Percentiles rank a stretch among this genome's conserved stretches.
phyloP scores from a whole-genome alignment of 805 yeast genomes.

The Candida koratica region DNA sequence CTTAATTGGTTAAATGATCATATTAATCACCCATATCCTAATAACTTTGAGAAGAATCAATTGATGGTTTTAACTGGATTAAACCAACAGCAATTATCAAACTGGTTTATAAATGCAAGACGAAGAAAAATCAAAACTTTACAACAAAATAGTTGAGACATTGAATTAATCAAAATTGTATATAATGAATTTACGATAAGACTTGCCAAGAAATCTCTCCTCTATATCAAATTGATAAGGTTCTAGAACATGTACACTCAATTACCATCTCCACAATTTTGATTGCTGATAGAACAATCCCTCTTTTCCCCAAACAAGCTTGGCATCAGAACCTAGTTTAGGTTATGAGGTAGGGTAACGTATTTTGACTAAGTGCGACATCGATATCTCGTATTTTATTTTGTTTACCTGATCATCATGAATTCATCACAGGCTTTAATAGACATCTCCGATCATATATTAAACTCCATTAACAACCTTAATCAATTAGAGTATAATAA shows the following conservation, averaged over 20 bases:
- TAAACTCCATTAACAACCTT: constrained; percentile 31
- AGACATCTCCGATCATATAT: constrained; percentile 31
- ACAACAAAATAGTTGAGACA: constrained; percentile 19
- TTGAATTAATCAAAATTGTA: not conserved
- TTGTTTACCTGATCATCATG: constrained; percentile 9
- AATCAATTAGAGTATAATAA: constrained; percentile 35
- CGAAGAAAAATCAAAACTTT: constrained; percentile 61
- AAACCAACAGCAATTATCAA: constrained; percentile 74
- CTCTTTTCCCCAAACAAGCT: not conserved
- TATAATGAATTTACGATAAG: constrained; percentile 5
- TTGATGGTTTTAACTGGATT: constrained; percentile 70
- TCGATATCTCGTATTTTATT: constrained; percentile 3
- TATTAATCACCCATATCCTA: constrained; percentile 79
- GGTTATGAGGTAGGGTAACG: not conserved
- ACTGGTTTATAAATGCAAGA: constrained; percentile 88
- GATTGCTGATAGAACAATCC: no score
- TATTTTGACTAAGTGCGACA: no score
- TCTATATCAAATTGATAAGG: no score
- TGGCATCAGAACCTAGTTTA: not conserved
- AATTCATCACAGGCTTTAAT: constrained; percentile 30
- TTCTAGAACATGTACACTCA: no score
- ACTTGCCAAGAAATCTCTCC: no score
- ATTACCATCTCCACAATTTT: no score
- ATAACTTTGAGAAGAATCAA: constrained; percentile 69
- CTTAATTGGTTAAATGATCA: constrained; percentile 73